Percentiles rank a stretch among this genome's conserved stretches.
Conservation (phyloP, 768 basidiomycete genomes). For the Obba rivulosa region DNA sequence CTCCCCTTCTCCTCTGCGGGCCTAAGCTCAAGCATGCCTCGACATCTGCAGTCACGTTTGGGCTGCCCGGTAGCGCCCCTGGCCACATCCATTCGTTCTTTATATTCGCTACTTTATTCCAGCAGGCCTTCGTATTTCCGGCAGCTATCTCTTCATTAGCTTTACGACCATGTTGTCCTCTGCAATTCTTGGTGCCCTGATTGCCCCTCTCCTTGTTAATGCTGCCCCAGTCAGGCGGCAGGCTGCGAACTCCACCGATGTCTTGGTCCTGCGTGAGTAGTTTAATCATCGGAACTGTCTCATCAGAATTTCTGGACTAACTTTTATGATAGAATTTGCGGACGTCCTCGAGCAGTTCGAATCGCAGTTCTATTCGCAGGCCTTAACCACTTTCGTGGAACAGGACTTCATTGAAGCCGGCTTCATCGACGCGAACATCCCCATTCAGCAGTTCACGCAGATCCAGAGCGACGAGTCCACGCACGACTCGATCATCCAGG, state of each 20-base stretch:
- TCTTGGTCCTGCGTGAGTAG: constrained; percentile 57
- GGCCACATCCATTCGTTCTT: constrained; percentile 28
- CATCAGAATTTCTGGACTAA: too few species aligned
- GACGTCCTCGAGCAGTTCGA: constrained; percentile 73
- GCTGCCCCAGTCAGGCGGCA: constrained; percentile 29
- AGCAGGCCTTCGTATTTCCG: constrained; percentile 21
- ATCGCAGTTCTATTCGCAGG: constrained; percentile 61
- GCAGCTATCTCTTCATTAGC: constrained; percentile 8
- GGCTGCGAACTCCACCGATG: constrained; percentile 34
- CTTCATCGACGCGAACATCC: constrained; percentile 47
- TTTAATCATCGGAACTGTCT: background rate
- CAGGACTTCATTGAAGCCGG: constrained; percentile 63
- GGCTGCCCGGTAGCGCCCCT: constrained; percentile 74
- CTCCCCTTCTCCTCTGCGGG: background rate
- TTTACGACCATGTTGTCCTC: constrained; percentile 16
- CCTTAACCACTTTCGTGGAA: constrained; percentile 56
- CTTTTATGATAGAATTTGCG: constrained; percentile 75
- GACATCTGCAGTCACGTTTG: constrained; percentile 39
- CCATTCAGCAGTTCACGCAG: constrained; percentile 53
- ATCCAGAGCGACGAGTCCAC: constrained; percentile 61
- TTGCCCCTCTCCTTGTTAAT: constrained; percentile 17
- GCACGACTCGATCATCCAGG: constrained; percentile 53
- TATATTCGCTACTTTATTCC: constrained; percentile 15
- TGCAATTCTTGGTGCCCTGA: constrained; percentile 20
- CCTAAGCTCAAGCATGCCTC: constrained; percentile 1